Conservation (phyloP, 345 rosid genomes). For the Arabidopsis thaliana region DNA sequence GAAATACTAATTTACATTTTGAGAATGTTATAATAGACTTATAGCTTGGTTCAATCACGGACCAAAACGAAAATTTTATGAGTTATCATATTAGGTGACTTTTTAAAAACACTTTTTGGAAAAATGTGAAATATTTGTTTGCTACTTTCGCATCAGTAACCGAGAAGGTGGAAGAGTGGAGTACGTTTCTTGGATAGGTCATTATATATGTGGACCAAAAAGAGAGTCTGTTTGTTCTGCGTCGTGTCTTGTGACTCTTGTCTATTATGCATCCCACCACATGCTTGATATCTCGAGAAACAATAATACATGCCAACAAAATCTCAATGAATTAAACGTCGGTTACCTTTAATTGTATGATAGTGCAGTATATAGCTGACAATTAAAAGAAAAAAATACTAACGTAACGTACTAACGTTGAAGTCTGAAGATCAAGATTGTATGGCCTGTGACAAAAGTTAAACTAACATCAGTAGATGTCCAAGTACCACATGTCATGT, state of each 20-base stretch:
- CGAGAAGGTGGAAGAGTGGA: not conserved
- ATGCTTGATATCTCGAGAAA: not conserved
- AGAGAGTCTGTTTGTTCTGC: not conserved
- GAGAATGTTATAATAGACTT: no score
- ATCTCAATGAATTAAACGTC: not conserved
- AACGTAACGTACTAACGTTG: no score
- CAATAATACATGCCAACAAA: not conserved
- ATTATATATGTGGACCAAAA: not conserved
- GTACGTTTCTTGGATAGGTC: conserved; percentile 15
- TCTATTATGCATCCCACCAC: no score
- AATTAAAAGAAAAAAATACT: no score
- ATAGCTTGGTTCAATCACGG: not conserved
- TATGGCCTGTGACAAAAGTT: not conserved
- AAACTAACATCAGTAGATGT: not conserved
- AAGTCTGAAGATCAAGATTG: not conserved
- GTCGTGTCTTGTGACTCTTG: not conserved
- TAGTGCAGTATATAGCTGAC: no score
- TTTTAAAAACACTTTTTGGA: not conserved
- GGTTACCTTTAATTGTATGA: no score
- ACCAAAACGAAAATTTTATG: not conserved
- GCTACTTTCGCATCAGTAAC: not conserved
- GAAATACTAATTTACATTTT: not conserved
- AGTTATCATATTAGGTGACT: not conserved
- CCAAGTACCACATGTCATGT: not conserved
- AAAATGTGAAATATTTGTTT: not conserved